Evolutionary conservation across 257 asterid genomes (phyloP).

Genomic region (Verbascum thapsus): DNA sequence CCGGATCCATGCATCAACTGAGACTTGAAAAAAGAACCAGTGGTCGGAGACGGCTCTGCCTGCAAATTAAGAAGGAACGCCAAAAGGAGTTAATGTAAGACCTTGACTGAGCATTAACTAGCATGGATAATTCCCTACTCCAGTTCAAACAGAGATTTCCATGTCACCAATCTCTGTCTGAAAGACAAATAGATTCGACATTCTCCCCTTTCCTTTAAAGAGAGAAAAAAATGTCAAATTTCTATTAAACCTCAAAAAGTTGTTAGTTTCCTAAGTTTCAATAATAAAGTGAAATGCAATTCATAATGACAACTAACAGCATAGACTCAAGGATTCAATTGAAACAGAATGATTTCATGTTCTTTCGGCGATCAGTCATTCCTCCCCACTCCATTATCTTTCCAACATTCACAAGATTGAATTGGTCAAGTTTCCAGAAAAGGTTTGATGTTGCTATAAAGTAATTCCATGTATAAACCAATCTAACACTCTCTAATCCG

Average conservation of each 20-base stretch:
- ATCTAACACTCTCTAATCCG: slow-evolving; percentile 38
- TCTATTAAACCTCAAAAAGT: slow-evolving; percentile 29
- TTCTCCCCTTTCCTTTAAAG: slow-evolving; percentile 8
- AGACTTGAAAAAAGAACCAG: slow-evolving; percentile 81
- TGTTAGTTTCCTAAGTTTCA: background rate
- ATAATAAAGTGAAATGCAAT: slow-evolving; percentile 16
- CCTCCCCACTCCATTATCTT: slow-evolving; percentile 27
- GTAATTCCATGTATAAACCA: slow-evolving; percentile 44
- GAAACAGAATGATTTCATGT: slow-evolving; percentile 38
- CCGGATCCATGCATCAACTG: slow-evolving; percentile 70
- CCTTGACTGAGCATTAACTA: slow-evolving; percentile 20
- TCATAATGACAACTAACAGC: slow-evolving; percentile 25
- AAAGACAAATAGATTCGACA: background rate
- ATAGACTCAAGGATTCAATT: slow-evolving; percentile 28
- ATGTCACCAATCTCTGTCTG: background rate
- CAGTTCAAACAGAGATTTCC: background rate
- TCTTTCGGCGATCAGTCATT: slow-evolving; percentile 27
- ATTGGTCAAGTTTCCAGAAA: slow-evolving; percentile 31
- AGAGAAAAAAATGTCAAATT: slow-evolving; percentile 15
- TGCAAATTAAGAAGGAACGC: slow-evolving; percentile 42
- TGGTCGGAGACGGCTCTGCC: slow-evolving; percentile 99
- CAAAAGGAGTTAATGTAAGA: slow-evolving; percentile 24
- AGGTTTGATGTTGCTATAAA: slow-evolving; percentile 36
- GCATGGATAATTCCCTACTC: slow-evolving; percentile 22
- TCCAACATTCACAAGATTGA: slow-evolving; percentile 33